Conservation (phyloP, 1,139 yeast species). For the Diutina mesorugosa region DNA sequence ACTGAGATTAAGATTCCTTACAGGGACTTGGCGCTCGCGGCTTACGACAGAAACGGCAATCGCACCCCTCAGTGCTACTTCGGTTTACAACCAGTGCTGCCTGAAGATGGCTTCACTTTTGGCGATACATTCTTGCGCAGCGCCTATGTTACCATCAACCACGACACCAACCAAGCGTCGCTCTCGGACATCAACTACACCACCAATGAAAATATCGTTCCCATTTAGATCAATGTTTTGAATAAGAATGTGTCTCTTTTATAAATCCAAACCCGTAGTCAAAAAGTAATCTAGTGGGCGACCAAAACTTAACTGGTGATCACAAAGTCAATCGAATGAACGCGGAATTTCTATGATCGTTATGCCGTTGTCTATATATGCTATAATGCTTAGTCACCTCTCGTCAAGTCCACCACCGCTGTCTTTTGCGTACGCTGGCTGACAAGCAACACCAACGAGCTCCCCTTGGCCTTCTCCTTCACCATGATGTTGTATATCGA, state of each 20-base stretch:
- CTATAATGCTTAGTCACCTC: background rate
- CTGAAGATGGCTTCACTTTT: background rate
- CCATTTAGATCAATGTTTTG: too few relatives aligned
- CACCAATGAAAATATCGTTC: too few relatives aligned
- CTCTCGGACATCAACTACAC: too few relatives aligned
- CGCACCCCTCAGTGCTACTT: background rate
- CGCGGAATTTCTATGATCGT: too few relatives aligned
- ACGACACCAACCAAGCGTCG: background rate
- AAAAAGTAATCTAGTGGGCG: too few relatives aligned
- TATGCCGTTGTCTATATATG: background rate
- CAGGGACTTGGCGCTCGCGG: background rate
- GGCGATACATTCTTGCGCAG: background rate
- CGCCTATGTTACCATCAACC: background rate
- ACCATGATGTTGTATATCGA: slow-evolving; percentile 59
- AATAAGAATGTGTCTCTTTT: too few relatives aligned
- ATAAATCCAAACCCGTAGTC: too few relatives aligned
- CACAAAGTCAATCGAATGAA: too few relatives aligned
- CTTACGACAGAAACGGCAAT: background rate
- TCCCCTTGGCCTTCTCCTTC: slow-evolving; percentile 62
- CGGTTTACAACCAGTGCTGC: background rate
- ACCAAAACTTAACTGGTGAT: too few relatives aligned
- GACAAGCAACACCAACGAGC: slow-evolving; percentile 59
- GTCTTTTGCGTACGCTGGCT: slow-evolving; percentile 67
- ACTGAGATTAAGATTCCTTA: background rate
- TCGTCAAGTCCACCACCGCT: slow-evolving; percentile 42